These are phyloP conservation scores for Botrytis hyacinthi DNA, from an alignment of 2,329 filamentous ascomycete species.

Conservation along the genomic window DNA sequence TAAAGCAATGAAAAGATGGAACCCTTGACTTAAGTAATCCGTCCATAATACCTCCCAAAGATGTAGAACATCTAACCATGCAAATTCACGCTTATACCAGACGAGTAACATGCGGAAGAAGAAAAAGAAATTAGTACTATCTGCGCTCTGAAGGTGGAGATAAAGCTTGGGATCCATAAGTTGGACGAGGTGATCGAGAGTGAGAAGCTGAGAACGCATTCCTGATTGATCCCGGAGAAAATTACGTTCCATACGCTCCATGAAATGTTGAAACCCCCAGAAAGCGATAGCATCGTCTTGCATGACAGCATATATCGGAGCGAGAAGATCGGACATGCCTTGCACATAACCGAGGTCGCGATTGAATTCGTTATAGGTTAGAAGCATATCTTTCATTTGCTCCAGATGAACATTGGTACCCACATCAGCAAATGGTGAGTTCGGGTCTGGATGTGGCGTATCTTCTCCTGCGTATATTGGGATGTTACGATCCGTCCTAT, in stretches of 20 bases:
- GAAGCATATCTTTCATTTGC: conserved; percentile 98
- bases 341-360: conserved; percentile 94
- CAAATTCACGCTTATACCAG: conserved; percentile 98
- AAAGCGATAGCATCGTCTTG: conserved; percentile 97
- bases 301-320: conserved; percentile 93
- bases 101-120: conserved; percentile 99
- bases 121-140: conserved; percentile 99
- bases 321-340: conserved; percentile 95
- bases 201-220: conserved; percentile 88
- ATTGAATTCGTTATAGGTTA: conserved; percentile 99
- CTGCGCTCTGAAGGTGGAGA: conserved; percentile 80
- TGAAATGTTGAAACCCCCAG: conserved; percentile 94
- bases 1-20: conserved; percentile 90
- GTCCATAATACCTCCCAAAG: conserved; percentile 96
- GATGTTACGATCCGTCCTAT: conserved; percentile 91
- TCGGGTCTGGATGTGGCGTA: conserved; percentile 91
- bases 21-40: conserved; percentile 82
- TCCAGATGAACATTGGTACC: conserved; percentile 97
- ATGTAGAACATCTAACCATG: conserved; percentile 80
- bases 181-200: conserved; percentile 90
- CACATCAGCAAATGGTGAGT: conserved; percentile 87
- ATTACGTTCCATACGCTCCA: conserved; percentile 97
- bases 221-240: conserved; percentile 94
- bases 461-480: conserved; percentile 96
- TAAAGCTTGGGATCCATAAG: conserved; percentile 97